Percentiles rank a stretch among this genome's conserved stretches.
These are phyloP conservation scores for Saxophila tyrrhenica DNA, from an alignment of 495 filamentous ascomycete species.

Conservation along the genomic window DNA sequence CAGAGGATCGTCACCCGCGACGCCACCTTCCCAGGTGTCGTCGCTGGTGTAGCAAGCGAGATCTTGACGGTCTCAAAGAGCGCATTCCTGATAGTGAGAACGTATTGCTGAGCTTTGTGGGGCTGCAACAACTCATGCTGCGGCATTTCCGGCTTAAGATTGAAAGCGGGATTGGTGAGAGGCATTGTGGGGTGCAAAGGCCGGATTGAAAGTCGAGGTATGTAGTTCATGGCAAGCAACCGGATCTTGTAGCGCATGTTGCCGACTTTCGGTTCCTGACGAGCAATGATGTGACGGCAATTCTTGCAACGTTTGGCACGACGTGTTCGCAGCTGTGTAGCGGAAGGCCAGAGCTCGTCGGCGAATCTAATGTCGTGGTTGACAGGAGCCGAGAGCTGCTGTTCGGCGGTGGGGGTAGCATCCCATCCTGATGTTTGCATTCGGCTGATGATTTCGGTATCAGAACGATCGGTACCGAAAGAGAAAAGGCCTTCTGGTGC, in stretches of 20 bases:
- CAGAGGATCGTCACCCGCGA: conserved; percentile 84
- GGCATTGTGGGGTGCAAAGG: conserved; percentile 12
- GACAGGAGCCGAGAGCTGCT: conserved; percentile 39
- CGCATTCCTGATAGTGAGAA: conserved; percentile 85
- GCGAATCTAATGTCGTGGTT: conserved; percentile 42
- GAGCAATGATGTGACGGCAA: conserved; percentile 89
- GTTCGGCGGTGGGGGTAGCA: conserved; percentile 39
- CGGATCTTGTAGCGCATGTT: conserved; percentile 81
- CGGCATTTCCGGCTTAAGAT: conserved; percentile 19
- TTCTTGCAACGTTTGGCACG: conserved; percentile 82
- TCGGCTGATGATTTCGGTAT: conserved; percentile 34
- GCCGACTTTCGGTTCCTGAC: conserved; percentile 81
- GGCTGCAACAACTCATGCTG: conserved; percentile 48
- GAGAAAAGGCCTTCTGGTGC: conserved; percentile 56
- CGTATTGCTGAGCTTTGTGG: conserved; percentile 61
- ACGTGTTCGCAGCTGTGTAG: conserved; percentile 75
- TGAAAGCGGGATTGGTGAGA: conserved; percentile 19
- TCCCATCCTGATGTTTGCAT: conserved; percentile 45
- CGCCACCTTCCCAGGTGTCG: conserved; percentile 64
- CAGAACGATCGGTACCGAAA: conserved; percentile 29
- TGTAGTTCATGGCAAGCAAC: conserved; percentile 77
- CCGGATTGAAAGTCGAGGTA: conserved; percentile 56
- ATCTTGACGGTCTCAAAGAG: conserved; percentile 83
- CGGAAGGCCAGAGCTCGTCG: conserved; percentile 63
- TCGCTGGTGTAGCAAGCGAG: conserved; percentile 72